Evolutionary conservation across 2,329 filamentous ascomycete genomes (phyloP), one percentile per base, ranked within the genome.

Genomic region (Arachnomyces sp.): DNA sequence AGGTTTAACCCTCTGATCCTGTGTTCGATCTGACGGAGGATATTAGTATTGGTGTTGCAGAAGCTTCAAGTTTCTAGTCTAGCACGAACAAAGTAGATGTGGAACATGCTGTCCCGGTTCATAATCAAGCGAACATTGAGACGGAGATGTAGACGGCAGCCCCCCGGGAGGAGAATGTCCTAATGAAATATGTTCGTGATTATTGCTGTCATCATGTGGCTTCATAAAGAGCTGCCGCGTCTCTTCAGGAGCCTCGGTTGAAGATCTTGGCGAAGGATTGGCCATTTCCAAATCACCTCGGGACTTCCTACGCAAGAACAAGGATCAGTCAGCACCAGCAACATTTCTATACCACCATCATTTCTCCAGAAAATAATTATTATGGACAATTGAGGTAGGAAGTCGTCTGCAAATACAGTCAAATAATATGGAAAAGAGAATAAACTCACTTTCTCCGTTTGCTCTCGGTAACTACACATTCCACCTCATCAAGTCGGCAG

Each of bases 1-100:
- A 51, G 64, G 60, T 49, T 52, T 62, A 51, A 65, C 60, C 45
- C 60, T 65, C 48, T 59, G 64, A 32, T 61, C 60, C 49, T 71
- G 68, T 14, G 59, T 64, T 61, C 72, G 66, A 60, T 76, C 63
- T 75, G 58, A 41, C 47, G 41, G 32, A 44, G 16, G 6, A 13
- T 8, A 42, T 36, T 34, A 34, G 34, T 32, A 34, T 45, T 15
- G 1, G n/a, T 18, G 14, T 25, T 25, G 20, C 9, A 25, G 20
- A 5, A n/a, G n/a, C 9, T 25, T 25, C 20, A 25, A 25, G 20
- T 25, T 9, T 25, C 9, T 25, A 5, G 17, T 14, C 14, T 15
- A 28, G 37, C 41, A 74, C 74, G 59, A 58, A 81, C 77, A 81
- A 43, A 81, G 66, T 20, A 79, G 68, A 60, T 81, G 77, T 38